A percentile compares a stretch with the other conserved stretches of the same genome.
Conservation (phyloP, 805 yeast genomes). For the Torulaspora quercuum region DNA sequence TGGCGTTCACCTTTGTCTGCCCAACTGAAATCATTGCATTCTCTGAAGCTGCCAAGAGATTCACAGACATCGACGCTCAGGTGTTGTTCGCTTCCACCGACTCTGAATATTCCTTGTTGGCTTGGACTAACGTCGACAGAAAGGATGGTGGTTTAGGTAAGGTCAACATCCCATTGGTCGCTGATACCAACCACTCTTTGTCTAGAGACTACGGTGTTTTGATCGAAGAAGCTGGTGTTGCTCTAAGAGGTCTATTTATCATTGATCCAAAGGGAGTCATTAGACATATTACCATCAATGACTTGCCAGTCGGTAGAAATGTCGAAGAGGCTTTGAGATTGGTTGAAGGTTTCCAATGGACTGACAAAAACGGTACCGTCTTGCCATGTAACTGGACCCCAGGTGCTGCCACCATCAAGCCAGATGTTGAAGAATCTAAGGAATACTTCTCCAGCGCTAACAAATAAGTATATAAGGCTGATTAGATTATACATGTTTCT, state of each 20-base stretch:
- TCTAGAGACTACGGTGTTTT: constrained; percentile 97
- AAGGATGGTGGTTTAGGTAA: constrained; percentile 98
- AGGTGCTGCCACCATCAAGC: constrained; percentile 90
- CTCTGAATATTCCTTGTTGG: constrained; percentile 94
- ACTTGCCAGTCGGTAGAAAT: constrained; percentile 98
- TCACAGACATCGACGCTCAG: constrained; percentile 81
- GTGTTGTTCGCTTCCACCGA: constrained; percentile 96
- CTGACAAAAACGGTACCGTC: constrained; percentile 98
- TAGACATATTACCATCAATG: constrained; percentile 97
- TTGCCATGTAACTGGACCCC: constrained; percentile 99
- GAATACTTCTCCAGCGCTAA: constrained; percentile 69
- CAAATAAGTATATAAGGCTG: constrained; percentile 30
- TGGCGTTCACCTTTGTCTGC: constrained; percentile 99
- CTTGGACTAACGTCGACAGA: constrained; percentile 97
- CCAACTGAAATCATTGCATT: constrained; percentile 99
- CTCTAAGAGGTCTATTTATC: constrained; percentile 96
- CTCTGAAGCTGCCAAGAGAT: constrained; percentile 91
- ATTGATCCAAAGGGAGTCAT: constrained; percentile 93
- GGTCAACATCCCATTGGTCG: constrained; percentile 87
- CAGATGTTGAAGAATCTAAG: constrained; percentile 73
- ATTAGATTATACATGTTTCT: too few species aligned
- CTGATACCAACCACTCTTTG: constrained; percentile 95
- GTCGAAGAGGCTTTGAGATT: constrained; percentile 98
- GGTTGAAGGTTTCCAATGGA: constrained; percentile 98
- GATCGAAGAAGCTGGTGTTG: constrained; percentile 93